phyloP scores from a whole-genome alignment of 352 stramenopile genomes.

The Phytophthora fragariaefolia region DNA sequence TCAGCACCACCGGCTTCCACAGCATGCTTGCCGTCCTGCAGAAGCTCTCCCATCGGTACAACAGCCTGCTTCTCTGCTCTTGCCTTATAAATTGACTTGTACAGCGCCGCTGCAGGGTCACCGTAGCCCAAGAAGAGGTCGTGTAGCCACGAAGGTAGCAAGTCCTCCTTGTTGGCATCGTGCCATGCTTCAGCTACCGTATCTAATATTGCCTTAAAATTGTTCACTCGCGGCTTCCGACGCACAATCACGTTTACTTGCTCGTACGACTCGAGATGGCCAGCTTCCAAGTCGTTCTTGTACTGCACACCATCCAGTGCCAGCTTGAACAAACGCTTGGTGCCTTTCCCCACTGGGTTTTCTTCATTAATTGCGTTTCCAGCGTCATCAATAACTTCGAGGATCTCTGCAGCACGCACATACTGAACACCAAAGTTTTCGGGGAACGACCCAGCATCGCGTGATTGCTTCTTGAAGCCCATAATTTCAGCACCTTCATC shows the following conservation, averaged over 20 bases:
- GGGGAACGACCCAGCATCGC: slow-evolving; percentile 71
- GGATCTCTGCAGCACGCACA: slow-evolving; percentile 79
- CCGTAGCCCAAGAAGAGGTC: slow-evolving; percentile 96
- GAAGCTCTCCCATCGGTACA: slow-evolving; percentile 48
- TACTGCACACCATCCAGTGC: slow-evolving; percentile 95
- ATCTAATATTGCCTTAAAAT: slow-evolving; percentile 95
- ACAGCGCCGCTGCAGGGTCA: slow-evolving; percentile 84
- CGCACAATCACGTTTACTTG: slow-evolving; percentile 96
- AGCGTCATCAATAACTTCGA: slow-evolving; percentile 84
- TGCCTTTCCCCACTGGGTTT: slow-evolving; percentile 52
- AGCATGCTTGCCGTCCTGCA: slow-evolving; percentile 59
- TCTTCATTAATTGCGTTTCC: slow-evolving; percentile 63
- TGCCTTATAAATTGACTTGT: slow-evolving; percentile 62
- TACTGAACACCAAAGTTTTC: slow-evolving; percentile 89
- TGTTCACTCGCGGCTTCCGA: slow-evolving; percentile 90
- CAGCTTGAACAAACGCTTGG: slow-evolving; percentile 90
- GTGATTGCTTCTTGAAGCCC: slow-evolving; percentile 44
- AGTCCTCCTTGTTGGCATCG: slow-evolving; percentile 40
- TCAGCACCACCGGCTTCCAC: slow-evolving; percentile 42
- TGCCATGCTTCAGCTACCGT: slow-evolving; percentile 65
- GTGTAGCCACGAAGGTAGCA: slow-evolving; percentile 94
- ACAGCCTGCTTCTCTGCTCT: slow-evolving; percentile 39
- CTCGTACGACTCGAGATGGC: slow-evolving; percentile 75
- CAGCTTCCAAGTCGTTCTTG: slow-evolving; percentile 85
- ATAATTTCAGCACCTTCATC: slow-evolving; percentile 77